A percentile compares a stretch with the other conserved stretches of the same genome.
phyloP scores from a whole-genome alignment of 2,329 filamentous ascomycete species.

The Akanthomyces uredinophilus region DNA sequence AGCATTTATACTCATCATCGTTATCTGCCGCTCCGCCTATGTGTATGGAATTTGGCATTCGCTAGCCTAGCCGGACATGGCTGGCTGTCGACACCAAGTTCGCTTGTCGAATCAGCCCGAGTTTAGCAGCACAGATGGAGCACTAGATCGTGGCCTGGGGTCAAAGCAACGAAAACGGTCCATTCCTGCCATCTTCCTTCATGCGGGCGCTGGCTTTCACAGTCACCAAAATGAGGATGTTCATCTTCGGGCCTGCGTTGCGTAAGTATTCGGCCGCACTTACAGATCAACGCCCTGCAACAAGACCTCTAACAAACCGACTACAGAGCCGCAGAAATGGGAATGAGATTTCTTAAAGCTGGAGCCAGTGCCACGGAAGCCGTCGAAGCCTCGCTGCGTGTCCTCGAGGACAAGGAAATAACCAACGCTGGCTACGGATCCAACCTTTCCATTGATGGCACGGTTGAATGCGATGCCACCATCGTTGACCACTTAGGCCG shows the following conservation, averaged over 20 bases:
- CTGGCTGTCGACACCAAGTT: conserved; percentile 24
- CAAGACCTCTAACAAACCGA: conserved; percentile 17
- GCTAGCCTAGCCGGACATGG: conserved; percentile 26
- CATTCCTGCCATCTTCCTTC: conserved; percentile 79
- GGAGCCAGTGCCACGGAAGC: conserved; percentile 82
- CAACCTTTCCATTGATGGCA: conserved; percentile 84
- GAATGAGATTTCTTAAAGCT: conserved; percentile 72
- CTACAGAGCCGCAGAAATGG: conserved; percentile 71
- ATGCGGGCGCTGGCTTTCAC: conserved; percentile 93
- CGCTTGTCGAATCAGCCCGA: conserved; percentile 43
- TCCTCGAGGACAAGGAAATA: conserved; percentile 89
- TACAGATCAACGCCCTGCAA: background rate
- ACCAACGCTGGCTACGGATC: conserved; percentile 96
- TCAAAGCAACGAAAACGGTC: conserved; percentile 30
- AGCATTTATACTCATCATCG: conserved; percentile 2
- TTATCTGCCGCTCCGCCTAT: conserved; percentile 5
- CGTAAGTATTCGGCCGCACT: conserved; percentile 51
- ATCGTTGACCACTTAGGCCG: conserved; percentile 86
- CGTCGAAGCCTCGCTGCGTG: conserved; percentile 80
- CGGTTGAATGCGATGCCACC: conserved; percentile 91
- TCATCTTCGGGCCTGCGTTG: conserved; percentile 80
- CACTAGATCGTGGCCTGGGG: conserved; percentile 35
- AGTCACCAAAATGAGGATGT: conserved; percentile 78
- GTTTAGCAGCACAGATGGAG: conserved; percentile 39
- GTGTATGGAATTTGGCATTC: conserved; percentile 1